These are phyloP conservation scores for Aspergillus cristatus DNA, from an alignment of 495 filamentous ascomycete genomes.

Conservation along the genomic window DNA sequence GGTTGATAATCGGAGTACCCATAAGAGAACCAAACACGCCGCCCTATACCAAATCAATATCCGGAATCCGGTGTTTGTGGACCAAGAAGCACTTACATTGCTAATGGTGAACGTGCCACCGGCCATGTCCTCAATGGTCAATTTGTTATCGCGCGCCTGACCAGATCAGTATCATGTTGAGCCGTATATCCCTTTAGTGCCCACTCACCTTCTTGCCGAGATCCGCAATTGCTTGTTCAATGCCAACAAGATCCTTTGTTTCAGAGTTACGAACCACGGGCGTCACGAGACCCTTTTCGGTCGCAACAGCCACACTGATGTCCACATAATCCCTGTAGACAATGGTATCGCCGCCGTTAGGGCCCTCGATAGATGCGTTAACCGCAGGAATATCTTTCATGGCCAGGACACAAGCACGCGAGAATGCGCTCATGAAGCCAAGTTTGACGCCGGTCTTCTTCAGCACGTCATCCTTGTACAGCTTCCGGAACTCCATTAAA, in stretches of 20 bases:
- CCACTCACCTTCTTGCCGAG: constrained; percentile 78
- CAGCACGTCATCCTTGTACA: constrained; percentile 91
- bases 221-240: constrained; percentile 87
- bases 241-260: constrained; percentile 72
- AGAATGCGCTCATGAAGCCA: constrained; percentile 97
- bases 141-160: constrained; percentile 86
- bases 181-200: neutral
- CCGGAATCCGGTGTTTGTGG: neutral
- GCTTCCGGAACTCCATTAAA: constrained; percentile 91
- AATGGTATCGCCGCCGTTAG: constrained; percentile 91
- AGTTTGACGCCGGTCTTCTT: constrained; percentile 97
- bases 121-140: constrained; percentile 99
- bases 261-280: constrained; percentile 94
- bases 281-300: constrained; percentile 94
- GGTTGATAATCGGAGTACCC: constrained; percentile 99
- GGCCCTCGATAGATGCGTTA: constrained; percentile 95
- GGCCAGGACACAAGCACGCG: constrained; percentile 79
- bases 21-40: constrained; percentile 75
- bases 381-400: constrained; percentile 94
- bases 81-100: constrained; percentile 57
- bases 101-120: constrained; percentile 98
- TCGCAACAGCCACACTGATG: constrained; percentile 93
- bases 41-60: constrained; percentile 29
- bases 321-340: constrained; percentile 98
- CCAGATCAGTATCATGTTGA: neutral